Conservation (phyloP, 2,329 filamentous ascomycete genomes). For the Colletotrichum endophyticum region DNA sequence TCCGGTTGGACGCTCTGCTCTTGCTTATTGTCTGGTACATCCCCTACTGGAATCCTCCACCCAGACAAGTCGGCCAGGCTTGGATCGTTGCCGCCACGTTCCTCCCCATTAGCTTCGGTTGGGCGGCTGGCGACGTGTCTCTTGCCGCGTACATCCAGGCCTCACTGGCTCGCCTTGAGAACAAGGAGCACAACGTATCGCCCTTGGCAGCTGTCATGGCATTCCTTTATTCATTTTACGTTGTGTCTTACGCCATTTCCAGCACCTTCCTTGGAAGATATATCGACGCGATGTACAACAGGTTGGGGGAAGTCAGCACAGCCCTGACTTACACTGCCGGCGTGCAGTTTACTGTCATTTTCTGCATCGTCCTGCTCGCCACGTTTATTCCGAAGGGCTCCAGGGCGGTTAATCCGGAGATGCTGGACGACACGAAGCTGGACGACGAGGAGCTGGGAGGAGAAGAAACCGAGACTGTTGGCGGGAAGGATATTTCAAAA, state of each 20-base stretch:
- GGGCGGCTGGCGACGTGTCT: slow-evolving; percentile 56
- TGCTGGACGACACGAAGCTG: slow-evolving; percentile 41
- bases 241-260: slow-evolving; percentile 49
- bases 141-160: slow-evolving; percentile 57
- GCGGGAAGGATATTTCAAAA: background rate
- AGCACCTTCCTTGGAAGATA: slow-evolving; percentile 50
- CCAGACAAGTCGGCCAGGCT: slow-evolving; percentile 44
- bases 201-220: slow-evolving; percentile 56
- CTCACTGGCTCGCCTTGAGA: slow-evolving; percentile 48
- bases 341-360: slow-evolving; percentile 51
- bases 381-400: slow-evolving; percentile 52
- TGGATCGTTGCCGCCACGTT: slow-evolving; percentile 36
- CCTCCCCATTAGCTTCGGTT: slow-evolving; percentile 52
- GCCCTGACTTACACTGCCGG: slow-evolving; percentile 49
- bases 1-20: slow-evolving; percentile 50
- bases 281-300: slow-evolving; percentile 43
- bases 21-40: slow-evolving; percentile 54
- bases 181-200: slow-evolving; percentile 47
- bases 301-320: slow-evolving; percentile 31
- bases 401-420: slow-evolving; percentile 46
- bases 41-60: slow-evolving; percentile 47
- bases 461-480: background rate
- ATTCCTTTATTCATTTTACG: slow-evolving; percentile 54
- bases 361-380: slow-evolving; percentile 42
- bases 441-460: slow-evolving; percentile 23